A percentile compares a stretch with the other conserved stretches of the same genome.
These are phyloP conservation scores for Saccharum hybrid DNA, from an alignment of 202 grass and related monocot species.

Conservation along the genomic window DNA sequence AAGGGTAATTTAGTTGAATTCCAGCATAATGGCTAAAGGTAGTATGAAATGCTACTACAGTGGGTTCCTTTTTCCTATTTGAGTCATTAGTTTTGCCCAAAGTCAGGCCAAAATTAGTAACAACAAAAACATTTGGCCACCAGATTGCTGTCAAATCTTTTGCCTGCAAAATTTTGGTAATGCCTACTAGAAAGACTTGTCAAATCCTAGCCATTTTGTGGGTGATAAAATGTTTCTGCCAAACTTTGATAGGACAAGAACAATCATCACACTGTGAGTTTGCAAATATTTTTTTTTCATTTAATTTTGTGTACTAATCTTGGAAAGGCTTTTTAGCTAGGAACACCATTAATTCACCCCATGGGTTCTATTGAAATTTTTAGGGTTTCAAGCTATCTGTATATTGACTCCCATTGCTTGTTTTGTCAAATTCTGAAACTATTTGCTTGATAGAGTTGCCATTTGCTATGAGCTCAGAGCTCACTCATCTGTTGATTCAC, in stretches of 20 bases:
- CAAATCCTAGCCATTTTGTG: background rate
- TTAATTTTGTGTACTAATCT: background rate
- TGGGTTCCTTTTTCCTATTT: slow-evolving; percentile 4
- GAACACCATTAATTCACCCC: background rate
- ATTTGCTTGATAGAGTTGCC: background rate
- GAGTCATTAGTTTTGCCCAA: background rate
- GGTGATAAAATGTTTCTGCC: background rate
- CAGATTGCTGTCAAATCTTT: background rate
- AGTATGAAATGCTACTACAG: background rate
- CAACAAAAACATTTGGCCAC: background rate
- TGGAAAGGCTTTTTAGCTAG: background rate
- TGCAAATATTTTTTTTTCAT: background rate
- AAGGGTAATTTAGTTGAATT: slow-evolving; percentile 13
- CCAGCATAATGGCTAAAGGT: background rate
- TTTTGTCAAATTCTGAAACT: background rate
- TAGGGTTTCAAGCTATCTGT: background rate
- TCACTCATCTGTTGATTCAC: background rate
- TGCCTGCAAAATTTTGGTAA: background rate
- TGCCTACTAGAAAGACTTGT: background rate
- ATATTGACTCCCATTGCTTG: background rate
- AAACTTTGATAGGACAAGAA: background rate
- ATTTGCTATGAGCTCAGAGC: background rate
- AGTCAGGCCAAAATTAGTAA: background rate
- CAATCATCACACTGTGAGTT: background rate
- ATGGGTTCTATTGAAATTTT: background rate